Percentiles rank a stretch among this genome's conserved stretches.
phyloP scores from a whole-genome alignment of 2,329 filamentous ascomycete species.

The Colletotrichum graminicola region DNA sequence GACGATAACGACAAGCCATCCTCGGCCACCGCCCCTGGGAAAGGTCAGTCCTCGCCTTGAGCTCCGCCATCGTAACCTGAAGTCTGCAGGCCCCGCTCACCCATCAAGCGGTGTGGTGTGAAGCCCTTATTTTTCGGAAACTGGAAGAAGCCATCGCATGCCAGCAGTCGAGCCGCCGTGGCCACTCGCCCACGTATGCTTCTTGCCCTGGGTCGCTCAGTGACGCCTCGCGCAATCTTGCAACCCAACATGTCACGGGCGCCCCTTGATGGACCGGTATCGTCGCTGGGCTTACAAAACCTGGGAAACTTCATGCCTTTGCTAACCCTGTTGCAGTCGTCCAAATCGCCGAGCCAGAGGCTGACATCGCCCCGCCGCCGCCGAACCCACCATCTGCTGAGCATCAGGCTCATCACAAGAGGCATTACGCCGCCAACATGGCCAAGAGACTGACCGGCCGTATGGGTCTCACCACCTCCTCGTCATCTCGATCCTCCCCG shows the following conservation, averaged over 20 bases:
- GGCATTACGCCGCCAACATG: slow-evolving; percentile 59
- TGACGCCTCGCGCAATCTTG: slow-evolving; percentile 34
- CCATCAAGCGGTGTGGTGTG: slow-evolving; percentile 40
- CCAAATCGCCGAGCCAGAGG: slow-evolving; percentile 68
- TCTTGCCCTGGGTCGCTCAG: slow-evolving; percentile 44
- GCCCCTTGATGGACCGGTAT: slow-evolving; percentile 38
- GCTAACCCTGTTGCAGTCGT: slow-evolving; percentile 57
- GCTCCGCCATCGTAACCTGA: slow-evolving; percentile 16
- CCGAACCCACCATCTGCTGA: slow-evolving; percentile 49
- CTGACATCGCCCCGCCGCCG: slow-evolving; percentile 33
- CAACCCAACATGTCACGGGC: slow-evolving; percentile 1
- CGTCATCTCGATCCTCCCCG: slow-evolving; percentile 62
- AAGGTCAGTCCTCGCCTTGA: slow-evolving; percentile 55
- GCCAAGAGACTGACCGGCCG: slow-evolving; percentile 59
- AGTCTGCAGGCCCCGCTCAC: slow-evolving; percentile 31
- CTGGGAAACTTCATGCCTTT: slow-evolving; percentile 35
- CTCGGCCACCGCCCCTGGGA: slow-evolving; percentile 54
- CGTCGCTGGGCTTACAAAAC: slow-evolving; percentile 35
- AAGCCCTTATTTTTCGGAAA: too few species aligned
- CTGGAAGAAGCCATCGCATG: not conserved
- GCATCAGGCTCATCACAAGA: slow-evolving; percentile 52
- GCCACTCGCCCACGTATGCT: slow-evolving; percentile 1
- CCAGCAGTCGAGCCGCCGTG: slow-evolving; percentile 11
- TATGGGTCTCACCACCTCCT: slow-evolving; percentile 49
- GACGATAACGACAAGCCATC: slow-evolving; percentile 55